Base-by-base conservation (phyloP, 805 yeast genomes). In the Kuraishia floccosa region DNA sequence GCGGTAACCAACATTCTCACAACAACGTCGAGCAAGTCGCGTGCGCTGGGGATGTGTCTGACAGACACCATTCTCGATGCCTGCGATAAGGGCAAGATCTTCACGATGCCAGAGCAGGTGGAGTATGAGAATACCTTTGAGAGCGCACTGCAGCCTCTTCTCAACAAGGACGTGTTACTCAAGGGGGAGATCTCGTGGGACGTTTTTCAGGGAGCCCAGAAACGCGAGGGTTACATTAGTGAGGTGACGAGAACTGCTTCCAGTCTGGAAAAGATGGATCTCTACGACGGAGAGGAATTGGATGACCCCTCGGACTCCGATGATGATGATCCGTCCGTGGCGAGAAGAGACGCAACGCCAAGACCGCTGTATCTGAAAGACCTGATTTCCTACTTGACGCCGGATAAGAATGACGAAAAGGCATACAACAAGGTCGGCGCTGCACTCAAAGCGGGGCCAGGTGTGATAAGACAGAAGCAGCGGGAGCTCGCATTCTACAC, bases 331-430 rank as follows among this genome's bases (percentile, higher is more conserved):
- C 68, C 72, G 0, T 53, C 73, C 0, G 35, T 65, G 3, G 53
- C 54, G 1, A 42, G 53, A 10, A 45, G 48, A 5, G 48, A 50
- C 2, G 54, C 47, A 4, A 57, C 71, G 0, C 46, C 63, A 0
- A 50, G 56, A 2, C 86, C 85, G 0, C 62, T 83, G 2, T 89
- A 84, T 42, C 52, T 89, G 24, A 76, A 80, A 39, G 94, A 85
- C 37, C 54, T 87, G 14, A 43, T 84, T 4, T 52, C 57, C 10
- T 80, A 77, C 41, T 57, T 80, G 12, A 55, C 57, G 8, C 58
- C 63, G 0, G 67, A 67, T 18, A 47, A 56, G 2, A 60, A 59
- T 13, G 64, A 63, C 27, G 50, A 60, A 3, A 61, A 55, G 28
- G 73, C 64, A 10, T 72, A 45, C 40, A 76, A 60, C 39, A 70